phyloP scores from a whole-genome alignment of 768 basidiomycete genomes.

The Amanita rimosa region DNA sequence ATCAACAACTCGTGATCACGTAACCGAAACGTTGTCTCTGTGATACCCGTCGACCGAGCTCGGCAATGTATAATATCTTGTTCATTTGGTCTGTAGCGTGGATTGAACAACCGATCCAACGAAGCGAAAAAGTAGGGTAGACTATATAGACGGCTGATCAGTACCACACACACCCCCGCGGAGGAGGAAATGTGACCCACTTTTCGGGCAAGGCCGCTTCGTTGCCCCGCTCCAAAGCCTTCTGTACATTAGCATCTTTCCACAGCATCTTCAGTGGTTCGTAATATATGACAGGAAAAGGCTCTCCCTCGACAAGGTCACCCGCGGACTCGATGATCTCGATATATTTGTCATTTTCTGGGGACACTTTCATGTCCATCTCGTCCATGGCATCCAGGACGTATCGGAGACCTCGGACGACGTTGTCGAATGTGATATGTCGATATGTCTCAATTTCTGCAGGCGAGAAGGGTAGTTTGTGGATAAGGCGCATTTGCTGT shows the following conservation, averaged over 20 bases:
- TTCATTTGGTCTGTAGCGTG: constrained; percentile 61
- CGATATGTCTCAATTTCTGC: constrained; percentile 84
- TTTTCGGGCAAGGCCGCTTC: constrained; percentile 91
- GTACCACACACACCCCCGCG: background rate
- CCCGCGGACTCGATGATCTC: constrained; percentile 54
- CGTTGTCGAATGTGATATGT: constrained; percentile 87
- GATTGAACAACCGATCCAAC: constrained; percentile 70
- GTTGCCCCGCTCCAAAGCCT: constrained; percentile 73
- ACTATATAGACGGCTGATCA: constrained; percentile 24
- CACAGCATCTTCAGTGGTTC: constrained; percentile 64
- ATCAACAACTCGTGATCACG: constrained; percentile 79
- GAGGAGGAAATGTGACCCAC: constrained; percentile 27
- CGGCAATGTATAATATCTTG: constrained; percentile 84
- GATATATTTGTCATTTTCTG: constrained; percentile 46
- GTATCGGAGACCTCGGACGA: constrained; percentile 75
- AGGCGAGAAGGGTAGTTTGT: constrained; percentile 70
- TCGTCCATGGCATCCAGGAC: constrained; percentile 86
- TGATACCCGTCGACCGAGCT: constrained; percentile 85
- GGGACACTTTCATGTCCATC: constrained; percentile 65
- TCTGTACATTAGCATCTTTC: constrained; percentile 64
- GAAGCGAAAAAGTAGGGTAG: constrained; percentile 68
- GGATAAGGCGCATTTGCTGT: constrained; percentile 96
- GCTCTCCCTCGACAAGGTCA: constrained; percentile 71
- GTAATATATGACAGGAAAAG: constrained; percentile 61
- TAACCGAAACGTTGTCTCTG: constrained; percentile 75